Evolutionary conservation across 2,329 filamentous ascomycete species (phyloP), one percentile per base, ranked within the genome.

Genomic region (Clarireedia homoeocarpa): DNA sequence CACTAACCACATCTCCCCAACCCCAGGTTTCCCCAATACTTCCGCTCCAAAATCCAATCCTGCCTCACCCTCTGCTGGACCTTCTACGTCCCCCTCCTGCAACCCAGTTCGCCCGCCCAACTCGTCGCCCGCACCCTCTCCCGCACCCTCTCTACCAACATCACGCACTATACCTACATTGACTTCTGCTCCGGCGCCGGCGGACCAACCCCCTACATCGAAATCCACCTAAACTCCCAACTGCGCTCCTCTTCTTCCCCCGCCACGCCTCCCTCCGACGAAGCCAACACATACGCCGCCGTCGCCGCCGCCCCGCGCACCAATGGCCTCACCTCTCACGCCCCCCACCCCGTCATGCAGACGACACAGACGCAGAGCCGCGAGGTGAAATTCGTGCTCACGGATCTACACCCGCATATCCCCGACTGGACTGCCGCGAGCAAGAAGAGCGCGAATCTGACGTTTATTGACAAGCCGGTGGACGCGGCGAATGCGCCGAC

Each of bases 171-270:
- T 69, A 82, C 79, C 17, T 83, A 87, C 63, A 78, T 91, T 59
- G 88, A 91, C 72, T 88, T 90, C 70, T 89, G 86, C 69, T 84
- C 86, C 2, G 88, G 88, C 51, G 84, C 79, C 14, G 88, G 88
- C 42, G 87, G 87, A 0, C 85, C 85, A 0, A 88, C 83, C 1
- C 84, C 84, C 0, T 74, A 72, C 40, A 82, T 88, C 51, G 84
- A 86, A 69, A 73, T 71, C 10, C 72, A 77, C 44, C 67, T 88
- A 59, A 88, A 88, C 68, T 59, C 65, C 48, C 68, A 71, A 61
- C 66, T 75, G 17, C 42, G 34, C 59, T 42, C 62, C 63, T 27
- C 62, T 20, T 24, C 62, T 20, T 5, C 52, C 55, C 15, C 52
- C n/a, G 34, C 48, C 61, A 62, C 63, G 38, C 71, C 71, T 0